Conservation (phyloP, 2,329 filamentous ascomycete genomes). For the Pseudocercospora macadamiae region DNA sequence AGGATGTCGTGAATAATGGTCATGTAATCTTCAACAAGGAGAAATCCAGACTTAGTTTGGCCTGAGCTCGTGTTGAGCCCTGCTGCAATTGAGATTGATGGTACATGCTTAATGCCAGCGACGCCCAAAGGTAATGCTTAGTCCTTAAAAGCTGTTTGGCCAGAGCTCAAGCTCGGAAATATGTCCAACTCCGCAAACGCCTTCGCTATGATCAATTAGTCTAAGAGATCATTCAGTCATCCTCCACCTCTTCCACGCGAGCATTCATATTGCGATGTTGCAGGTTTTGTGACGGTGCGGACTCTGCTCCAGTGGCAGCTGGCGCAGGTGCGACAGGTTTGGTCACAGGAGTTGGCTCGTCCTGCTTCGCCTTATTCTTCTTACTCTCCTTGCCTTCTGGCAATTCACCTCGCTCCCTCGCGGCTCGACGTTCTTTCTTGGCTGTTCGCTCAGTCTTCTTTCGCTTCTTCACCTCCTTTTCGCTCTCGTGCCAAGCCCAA, state of each 20-base stretch:
- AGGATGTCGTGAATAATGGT: constrained; percentile 24
- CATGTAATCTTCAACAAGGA: constrained; percentile 21
- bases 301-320: constrained; percentile 30
- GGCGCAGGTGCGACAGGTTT: constrained; percentile 16
- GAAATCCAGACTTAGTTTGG: constrained; percentile 13
- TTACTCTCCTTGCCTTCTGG: constrained; percentile 21
- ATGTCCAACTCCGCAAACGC: constrained; percentile 12
- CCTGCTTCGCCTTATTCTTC: constrained; percentile 21
- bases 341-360: constrained; percentile 9
- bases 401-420: constrained; percentile 33
- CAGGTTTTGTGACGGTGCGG: constrained; percentile 18
- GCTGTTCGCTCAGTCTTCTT: constrained; percentile 40
- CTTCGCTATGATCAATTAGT: constrained; percentile 15
- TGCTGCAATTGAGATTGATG: background rate
- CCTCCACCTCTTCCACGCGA: constrained; percentile 37
- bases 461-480: constrained; percentile 41
- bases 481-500: constrained; percentile 87
- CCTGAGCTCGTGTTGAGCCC: constrained; percentile 5
- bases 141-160: background rate
- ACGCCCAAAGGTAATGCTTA: background rate
- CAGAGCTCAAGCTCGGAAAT: background rate
- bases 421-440: constrained; percentile 38
- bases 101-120: background rate
- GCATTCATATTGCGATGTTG: constrained; percentile 33
- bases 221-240: constrained; percentile 16